phyloP scores from a whole-genome alignment of 768 basidiomycete genomes.

The Hortiboletus campestris region DNA sequence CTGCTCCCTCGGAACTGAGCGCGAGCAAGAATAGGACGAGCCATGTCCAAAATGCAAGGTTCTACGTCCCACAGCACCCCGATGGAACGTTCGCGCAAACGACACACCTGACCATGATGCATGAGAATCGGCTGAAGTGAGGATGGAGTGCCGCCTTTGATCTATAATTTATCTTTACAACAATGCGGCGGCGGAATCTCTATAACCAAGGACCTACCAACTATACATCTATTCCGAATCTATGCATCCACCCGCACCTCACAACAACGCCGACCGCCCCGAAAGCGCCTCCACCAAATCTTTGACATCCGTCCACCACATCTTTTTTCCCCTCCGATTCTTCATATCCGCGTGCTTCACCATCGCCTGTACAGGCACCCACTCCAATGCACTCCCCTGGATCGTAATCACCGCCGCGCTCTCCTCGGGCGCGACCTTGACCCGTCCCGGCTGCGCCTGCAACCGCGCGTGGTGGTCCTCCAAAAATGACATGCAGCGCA shows the following conservation, averaged over 20 bases:
- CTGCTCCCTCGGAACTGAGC: no score
- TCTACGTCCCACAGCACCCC: no score
- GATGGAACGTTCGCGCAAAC: no score
- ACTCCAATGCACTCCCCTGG: slow-evolving; percentile 74
- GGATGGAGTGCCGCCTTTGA: no score
- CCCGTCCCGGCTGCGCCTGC: slow-evolving; percentile 48
- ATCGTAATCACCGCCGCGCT: slow-evolving; percentile 90
- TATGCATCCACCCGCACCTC: background rate
- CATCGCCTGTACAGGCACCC: slow-evolving; percentile 86
- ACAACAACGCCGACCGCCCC: slow-evolving; percentile 58
- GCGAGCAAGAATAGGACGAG: no score
- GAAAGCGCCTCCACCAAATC: slow-evolving; percentile 72
- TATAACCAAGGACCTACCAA: no score
- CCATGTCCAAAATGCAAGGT: no score
- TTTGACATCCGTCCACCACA: slow-evolving; percentile 77
- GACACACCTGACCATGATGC: no score
- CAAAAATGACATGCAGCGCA: slow-evolving; percentile 93
- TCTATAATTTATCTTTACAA: no score
- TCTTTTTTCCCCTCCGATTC: slow-evolving; percentile 73
- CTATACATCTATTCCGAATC: background rate
- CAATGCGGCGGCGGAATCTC: no score
- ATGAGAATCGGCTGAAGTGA: no score
- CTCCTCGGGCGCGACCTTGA: slow-evolving; percentile 55
- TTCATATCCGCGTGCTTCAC: slow-evolving; percentile 86
- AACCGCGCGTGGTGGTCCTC: slow-evolving; percentile 72